These are phyloP conservation scores for Aphanomyces stellatus DNA, from an alignment of 352 stramenopile species.

Conservation along the genomic window DNA sequence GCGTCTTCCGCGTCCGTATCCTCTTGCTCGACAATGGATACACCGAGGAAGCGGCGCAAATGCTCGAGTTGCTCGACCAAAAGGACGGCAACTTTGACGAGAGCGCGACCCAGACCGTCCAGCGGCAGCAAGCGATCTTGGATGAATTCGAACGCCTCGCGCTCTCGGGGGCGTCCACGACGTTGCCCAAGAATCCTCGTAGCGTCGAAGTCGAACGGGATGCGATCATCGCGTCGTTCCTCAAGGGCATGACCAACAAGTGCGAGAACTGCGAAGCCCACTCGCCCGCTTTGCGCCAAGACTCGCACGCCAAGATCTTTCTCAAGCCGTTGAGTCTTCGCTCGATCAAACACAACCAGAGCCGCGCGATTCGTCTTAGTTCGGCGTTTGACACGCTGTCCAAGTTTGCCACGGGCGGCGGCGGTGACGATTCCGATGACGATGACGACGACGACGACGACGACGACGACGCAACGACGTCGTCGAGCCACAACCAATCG, in stretches of 20 bases:
- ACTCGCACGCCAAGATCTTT: constrained; percentile 98
- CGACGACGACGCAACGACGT: constrained; percentile 21
- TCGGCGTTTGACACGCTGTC: constrained; percentile 78
- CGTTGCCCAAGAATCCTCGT: constrained; percentile 45
- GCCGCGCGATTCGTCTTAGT: constrained; percentile 72
- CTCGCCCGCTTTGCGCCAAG: constrained; percentile 93
- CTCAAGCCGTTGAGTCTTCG: constrained; percentile 78
- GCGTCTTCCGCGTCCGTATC: constrained; percentile 86
- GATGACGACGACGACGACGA: constrained; percentile 77
- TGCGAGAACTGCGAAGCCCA: constrained; percentile 97
- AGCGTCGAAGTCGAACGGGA: constrained; percentile 63
- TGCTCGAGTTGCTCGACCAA: constrained; percentile 76
- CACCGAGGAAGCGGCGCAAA: constrained; percentile 62
- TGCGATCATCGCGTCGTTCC: constrained; percentile 83
- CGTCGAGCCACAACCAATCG: constrained; percentile 21
- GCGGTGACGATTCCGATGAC: constrained; percentile 48
- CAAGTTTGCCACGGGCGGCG: constrained; percentile 45
- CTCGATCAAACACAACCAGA: constrained; percentile 71
- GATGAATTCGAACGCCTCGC: constrained; percentile 85
- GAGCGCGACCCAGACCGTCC: constrained; percentile 51
- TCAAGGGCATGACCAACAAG: constrained; percentile 87
- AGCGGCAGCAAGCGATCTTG: constrained; percentile 78
- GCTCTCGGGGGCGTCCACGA: constrained; percentile 32
- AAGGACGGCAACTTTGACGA: constrained; percentile 82
- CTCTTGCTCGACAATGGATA: constrained; percentile 87